Base-by-base conservation (phyloP, 2,329 filamentous ascomycete genomes). In the Fusarium secorum region DNA sequence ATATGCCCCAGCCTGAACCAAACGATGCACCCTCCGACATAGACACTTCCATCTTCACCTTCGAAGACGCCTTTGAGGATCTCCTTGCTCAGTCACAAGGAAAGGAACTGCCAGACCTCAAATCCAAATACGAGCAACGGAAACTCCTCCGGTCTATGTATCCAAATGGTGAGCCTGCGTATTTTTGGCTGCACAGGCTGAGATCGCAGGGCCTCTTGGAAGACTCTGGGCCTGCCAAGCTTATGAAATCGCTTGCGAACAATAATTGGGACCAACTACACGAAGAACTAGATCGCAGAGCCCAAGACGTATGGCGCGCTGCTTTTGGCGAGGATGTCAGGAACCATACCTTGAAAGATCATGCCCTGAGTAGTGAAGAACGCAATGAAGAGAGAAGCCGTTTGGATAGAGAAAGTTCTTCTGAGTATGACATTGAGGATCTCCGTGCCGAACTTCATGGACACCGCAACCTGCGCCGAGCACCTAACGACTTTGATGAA, bases 61-160 rank as follows among this genome's bases (percentile, higher is more conserved):
- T 87, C 69, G 81, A 84, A 35, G 86, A 89, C 69, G 87, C 87
- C 49, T 88, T 89, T 66, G 87, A 89, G 72, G 87, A 89, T 67
- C 82, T 89, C 20, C 79, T 89, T 17, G 79, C 80, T n/a, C 81
- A 83, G 22, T 82, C 81, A n/a, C 80, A 82, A 18, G 83, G 82
- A 7, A 78, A 80, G 11, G 76, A 78, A 5, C 76, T 88, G 24
- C 79, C 81, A 8, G 79, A 84, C 24, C 81, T 86, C 26, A 68
- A 71, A 17, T 75, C 72, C 4, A 78, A 78, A 46, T 76, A 80
- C 58, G 74, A 80, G 36, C 79, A 82, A 67, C 78, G 80, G 51
- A 78, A 74, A 62, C 76, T 83, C 17, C 74, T 84, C 44, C 75
- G 76, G 26, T 76, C 78, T 14, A 81, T 83, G 75, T 84, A 80